Evolutionary conservation across 495 filamentous ascomycete species (phyloP), one percentile per base, ranked within the genome.

Genomic region (Parathielavia hyrcaniae): DNA sequence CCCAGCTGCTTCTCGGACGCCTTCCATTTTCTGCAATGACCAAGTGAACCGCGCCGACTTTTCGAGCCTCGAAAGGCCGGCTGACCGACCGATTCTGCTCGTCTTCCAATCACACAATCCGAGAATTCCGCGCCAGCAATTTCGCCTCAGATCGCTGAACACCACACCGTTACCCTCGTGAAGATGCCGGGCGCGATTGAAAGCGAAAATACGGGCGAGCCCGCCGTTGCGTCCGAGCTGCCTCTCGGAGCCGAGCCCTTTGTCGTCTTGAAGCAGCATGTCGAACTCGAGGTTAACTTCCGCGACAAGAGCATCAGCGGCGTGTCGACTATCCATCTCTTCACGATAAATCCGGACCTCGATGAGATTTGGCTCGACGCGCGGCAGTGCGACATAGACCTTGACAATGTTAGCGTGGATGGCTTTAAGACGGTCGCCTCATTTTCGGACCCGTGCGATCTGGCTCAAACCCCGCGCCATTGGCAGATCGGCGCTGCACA

Each of bases 241-340:
- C 60, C 53, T 3, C 4, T 36, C 19, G 53, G 46, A 17, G 60
- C 60, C 57, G 64, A 68, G 50, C 65, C 55, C 14, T 71, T 61
- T 64, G 79, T 81, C 19, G 77, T 93, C 10, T 73, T 84, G n/a
- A 83, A 87, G 63, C 93, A 97, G 71, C 86, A 85, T 67, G 83
- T 98, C 53, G 85, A 91, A 59, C 76, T 97, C 53, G 91, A 97
- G 57, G 79, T 98, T 60, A 84, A 97, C 71, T 90, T 98, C 63
- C 76, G 77, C 48, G 81, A 79, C 23, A 86, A 85, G 66, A 83
- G 79, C 66, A 68, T 97, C 64, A 86, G 79, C 63, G 93, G 93
- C 35, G 86, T 81, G 61, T 88, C 87, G 11, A 87, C 88, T 51
- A 87, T 98, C 59, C 83, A 85, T 1, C 81, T 97, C 44, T 81